These are phyloP conservation scores for Fusarium sp. DNA, from an alignment of 2,329 filamentous ascomycete genomes.

Conservation along the genomic window DNA sequence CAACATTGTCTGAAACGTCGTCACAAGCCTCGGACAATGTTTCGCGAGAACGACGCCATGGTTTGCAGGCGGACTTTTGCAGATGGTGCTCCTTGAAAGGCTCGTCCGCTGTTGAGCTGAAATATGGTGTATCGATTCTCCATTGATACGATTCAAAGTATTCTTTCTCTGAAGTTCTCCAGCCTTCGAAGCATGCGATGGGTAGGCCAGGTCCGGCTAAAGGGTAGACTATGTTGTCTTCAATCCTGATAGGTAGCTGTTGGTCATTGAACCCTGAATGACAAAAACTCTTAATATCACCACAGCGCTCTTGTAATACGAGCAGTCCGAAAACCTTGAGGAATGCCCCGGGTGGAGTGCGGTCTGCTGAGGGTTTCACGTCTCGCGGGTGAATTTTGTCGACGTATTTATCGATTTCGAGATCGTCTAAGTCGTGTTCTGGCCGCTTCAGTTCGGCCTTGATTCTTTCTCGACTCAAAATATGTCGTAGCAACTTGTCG, in stretches of 20 bases:
- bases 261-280: background rate
- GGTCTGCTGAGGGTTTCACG: too few relatives aligned
- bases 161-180: background rate
- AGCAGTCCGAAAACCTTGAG: too few relatives aligned
- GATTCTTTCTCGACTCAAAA: too few relatives aligned
- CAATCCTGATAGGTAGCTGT: background rate
- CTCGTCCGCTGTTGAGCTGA: background rate
- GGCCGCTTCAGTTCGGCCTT: too few relatives aligned
- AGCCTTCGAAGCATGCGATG: background rate
- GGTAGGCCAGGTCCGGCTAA: background rate
- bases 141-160: background rate
- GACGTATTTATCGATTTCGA: too few relatives aligned
- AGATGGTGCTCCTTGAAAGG: background rate
- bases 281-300: background rate
- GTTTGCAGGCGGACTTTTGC: background rate
- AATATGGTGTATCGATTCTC: background rate
- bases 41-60: background rate
- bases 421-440: too few relatives aligned
- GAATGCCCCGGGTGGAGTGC: too few relatives aligned
- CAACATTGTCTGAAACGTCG: background rate
- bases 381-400: too few relatives aligned
- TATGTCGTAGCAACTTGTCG: too few relatives aligned
- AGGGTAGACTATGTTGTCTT: background rate
- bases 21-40: accelerated
- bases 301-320: background rate